Conservation (phyloP, 352 stramenopile genomes). For the Phytophthora sp. region DNA sequence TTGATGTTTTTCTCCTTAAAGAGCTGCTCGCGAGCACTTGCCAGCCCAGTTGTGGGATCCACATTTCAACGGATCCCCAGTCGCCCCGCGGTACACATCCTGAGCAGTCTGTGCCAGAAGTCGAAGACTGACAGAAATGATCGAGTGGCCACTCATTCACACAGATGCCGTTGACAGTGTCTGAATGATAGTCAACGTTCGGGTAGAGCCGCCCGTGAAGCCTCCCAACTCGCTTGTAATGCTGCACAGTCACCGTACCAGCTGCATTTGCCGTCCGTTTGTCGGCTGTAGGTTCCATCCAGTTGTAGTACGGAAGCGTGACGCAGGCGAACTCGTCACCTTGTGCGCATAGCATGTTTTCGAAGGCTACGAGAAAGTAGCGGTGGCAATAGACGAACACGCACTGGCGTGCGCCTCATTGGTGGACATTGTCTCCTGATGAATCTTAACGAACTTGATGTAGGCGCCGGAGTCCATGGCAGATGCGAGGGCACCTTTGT, state of each 20-base stretch:
- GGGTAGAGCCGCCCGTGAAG: conserved; percentile 16
- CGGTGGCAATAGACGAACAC: conserved; percentile 89
- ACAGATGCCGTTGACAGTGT: conserved; percentile 46
- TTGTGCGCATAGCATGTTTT: conserved; percentile 84
- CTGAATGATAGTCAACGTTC: conserved; percentile 51
- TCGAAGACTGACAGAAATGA: conserved; percentile 59
- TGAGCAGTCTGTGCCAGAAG: conserved; percentile 30
- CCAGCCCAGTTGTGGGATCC: conserved; percentile 41
- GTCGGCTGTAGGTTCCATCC: conserved; percentile 56
- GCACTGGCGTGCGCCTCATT: conserved; percentile 59
- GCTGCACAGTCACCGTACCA: conserved; percentile 54
- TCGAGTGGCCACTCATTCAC: conserved; percentile 41
- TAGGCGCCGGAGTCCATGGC: conserved; percentile 64
- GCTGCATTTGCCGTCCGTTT: conserved; percentile 35
- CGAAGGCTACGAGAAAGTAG: conserved; percentile 64
- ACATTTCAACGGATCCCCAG: conserved; percentile 36
- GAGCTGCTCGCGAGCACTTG: conserved; percentile 52
- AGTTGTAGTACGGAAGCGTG: conserved; percentile 86
- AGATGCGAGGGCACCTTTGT: conserved; percentile 48
- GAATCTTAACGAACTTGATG: conserved; percentile 67
- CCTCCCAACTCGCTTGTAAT: conserved; percentile 52
- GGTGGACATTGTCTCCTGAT: conserved; percentile 62
- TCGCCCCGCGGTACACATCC: conserved; percentile 56
- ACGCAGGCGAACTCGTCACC: conserved; percentile 60
- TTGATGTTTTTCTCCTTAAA: conserved; percentile 59